Conservation (phyloP, 768 basidiomycete genomes). For the Clavaria fumosa region DNA sequence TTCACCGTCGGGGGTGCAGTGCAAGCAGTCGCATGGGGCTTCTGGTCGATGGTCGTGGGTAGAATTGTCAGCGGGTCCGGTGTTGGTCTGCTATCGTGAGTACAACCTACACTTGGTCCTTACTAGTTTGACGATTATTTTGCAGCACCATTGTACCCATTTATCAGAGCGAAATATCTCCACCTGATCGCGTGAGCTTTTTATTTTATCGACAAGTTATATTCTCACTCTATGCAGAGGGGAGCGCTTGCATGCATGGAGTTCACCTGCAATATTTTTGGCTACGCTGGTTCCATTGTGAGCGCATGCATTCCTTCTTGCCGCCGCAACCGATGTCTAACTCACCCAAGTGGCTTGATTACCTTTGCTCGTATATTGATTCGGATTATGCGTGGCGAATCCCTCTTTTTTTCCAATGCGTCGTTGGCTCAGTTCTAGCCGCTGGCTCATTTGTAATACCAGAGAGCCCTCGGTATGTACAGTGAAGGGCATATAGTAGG, state of each 20-base stretch:
- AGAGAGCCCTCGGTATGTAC: conserved; percentile 66
- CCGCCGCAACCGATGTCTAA: background rate
- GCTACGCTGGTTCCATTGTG: conserved; percentile 83
- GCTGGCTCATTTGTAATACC: conserved; percentile 72
- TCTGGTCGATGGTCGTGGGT: conserved; percentile 68
- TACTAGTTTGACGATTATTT: background rate
- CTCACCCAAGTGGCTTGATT: conserved; percentile 82
- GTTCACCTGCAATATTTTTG: conserved; percentile 84
- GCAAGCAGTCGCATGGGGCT: conserved; percentile 73
- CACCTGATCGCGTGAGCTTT: conserved; percentile 62
- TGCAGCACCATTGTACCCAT: conserved; percentile 84
- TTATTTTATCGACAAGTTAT: background rate
- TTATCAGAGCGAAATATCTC: conserved; percentile 92
- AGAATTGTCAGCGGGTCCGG: conserved; percentile 77
- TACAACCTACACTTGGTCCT: conserved; percentile 9
- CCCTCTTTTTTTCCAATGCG: conserved; percentile 75
- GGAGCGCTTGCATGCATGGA: conserved; percentile 91
- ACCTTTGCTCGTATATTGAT: conserved; percentile 80
- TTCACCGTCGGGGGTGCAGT: conserved; percentile 80
- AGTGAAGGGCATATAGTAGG: background rate
- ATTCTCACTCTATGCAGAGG: conserved; percentile 31
- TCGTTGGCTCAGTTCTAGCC: conserved; percentile 72
- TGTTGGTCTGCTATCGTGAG: conserved; percentile 71
- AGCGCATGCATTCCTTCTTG: conserved; percentile 17
- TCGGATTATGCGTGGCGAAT: conserved; percentile 85